phyloP scores from a whole-genome alignment of 2,329 filamentous ascomycete genomes.

The Fusarium transvaalense region DNA sequence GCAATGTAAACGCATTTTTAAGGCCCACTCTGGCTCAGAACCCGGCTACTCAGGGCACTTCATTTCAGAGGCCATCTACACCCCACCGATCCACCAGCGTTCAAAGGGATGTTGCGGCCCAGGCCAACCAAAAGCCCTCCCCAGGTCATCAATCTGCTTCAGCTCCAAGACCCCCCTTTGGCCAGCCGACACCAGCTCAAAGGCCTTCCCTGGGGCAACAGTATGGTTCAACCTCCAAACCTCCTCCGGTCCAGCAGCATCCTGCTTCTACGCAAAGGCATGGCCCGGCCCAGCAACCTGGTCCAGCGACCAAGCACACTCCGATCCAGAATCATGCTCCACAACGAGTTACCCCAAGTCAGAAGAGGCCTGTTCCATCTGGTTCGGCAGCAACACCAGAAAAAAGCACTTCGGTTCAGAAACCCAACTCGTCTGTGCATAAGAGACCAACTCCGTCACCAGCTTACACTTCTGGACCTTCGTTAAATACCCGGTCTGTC shows the following conservation, averaged over 20 bases:
- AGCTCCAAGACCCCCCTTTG: not conserved
- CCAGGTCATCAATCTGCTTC: not conserved
- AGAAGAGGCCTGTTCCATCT: not conserved
- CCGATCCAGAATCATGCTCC: not conserved
- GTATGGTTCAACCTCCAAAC: too few species aligned
- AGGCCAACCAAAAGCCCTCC: not conserved
- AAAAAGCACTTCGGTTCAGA: not conserved
- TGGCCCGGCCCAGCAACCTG: not conserved
- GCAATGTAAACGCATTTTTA: not conserved
- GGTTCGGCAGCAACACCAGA: not conserved
- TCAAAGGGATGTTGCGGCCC: not conserved
- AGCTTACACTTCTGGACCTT: not conserved
- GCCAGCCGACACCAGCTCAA: not conserved
- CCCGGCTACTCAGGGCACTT: not conserved
- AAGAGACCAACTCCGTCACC: not conserved
- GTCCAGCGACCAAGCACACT: not conserved
- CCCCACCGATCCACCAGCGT: not conserved
- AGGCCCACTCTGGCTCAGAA: not conserved
- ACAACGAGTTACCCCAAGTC: too few species aligned
- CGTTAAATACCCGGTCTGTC: not conserved
- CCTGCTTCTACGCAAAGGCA: not conserved
- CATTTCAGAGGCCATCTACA: not conserved
- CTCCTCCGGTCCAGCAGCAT: not conserved
- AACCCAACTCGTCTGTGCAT: not conserved
- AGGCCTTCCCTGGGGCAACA: too few species aligned